Conservation (phyloP, 2,329 filamentous ascomycete genomes). For the Hymenoscyphus fraxineus region DNA sequence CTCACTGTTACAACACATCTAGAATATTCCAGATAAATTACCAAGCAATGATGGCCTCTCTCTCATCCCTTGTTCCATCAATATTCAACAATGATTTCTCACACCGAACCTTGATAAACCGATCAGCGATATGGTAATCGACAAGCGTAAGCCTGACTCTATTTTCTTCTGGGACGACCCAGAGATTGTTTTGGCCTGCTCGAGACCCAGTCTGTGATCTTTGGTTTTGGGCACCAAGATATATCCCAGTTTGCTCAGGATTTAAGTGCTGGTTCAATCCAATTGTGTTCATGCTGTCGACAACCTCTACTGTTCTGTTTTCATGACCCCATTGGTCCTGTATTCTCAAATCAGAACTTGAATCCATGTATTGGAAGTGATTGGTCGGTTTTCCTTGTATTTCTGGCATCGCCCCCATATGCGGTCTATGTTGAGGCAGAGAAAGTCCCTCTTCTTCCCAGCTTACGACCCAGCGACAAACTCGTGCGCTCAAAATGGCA, state of each 20-base stretch:
- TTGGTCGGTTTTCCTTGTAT: background rate
- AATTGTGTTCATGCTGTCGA: conserved; percentile 8
- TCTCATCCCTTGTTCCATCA: conserved; percentile 27
- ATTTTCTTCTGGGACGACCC: conserved; percentile 28
- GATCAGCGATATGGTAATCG: conserved; percentile 29
- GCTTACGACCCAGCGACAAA: conserved; percentile 27
- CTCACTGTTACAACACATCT: background rate
- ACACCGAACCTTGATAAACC: conserved; percentile 29
- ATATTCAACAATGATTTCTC: conserved; percentile 19
- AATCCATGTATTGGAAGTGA: background rate
- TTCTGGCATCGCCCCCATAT: background rate
- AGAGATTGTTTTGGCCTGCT: conserved; percentile 3
- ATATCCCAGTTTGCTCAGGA: background rate
- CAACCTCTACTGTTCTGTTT: background rate
- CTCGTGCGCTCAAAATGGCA: conserved; percentile 27
- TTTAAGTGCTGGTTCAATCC: conserved; percentile 1
- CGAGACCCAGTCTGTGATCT: conserved; percentile 8
- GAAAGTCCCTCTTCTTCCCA: conserved; percentile 30
- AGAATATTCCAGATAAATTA: conserved; percentile 6
- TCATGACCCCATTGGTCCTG: conserved; percentile 1
- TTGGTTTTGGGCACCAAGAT: background rate
- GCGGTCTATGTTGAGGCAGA: background rate
- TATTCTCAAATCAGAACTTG: background rate
- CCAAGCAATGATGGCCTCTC: conserved; percentile 31
- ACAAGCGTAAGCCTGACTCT: conserved; percentile 27